A percentile compares a stretch with the other conserved stretches of the same genome.
phyloP scores from a whole-genome alignment of 768 basidiomycete species.

The Pleurotus cornucopiae region DNA sequence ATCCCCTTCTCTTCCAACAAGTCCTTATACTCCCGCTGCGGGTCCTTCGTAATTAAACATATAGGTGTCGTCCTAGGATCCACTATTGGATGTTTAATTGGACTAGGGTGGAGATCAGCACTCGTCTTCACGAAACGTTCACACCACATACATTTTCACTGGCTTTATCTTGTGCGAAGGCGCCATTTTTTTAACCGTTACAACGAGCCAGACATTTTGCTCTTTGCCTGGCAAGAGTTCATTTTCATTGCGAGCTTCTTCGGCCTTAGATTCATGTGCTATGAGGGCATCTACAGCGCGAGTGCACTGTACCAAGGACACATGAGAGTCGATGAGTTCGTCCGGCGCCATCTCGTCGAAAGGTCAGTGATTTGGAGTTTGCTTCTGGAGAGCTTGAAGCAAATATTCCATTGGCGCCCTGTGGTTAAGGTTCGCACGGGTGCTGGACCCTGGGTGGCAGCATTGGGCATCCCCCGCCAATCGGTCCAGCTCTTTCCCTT shows the following conservation, averaged over 20 bases:
- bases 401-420: neutral
- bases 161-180: conserved; percentile 78
- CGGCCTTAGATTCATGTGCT: conserved; percentile 60
- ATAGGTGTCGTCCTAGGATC: conserved; percentile 79
- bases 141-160: conserved; percentile 65
- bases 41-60: conserved; percentile 93
- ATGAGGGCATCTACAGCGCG: conserved; percentile 79
- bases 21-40: conserved; percentile 95
- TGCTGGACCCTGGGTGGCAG: neutral
- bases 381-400: neutral
- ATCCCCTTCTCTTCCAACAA: conserved; percentile 73
- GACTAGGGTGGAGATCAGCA: conserved; percentile 32
- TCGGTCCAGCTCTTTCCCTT: neutral
- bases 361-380: neutral
- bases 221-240: conserved; percentile 78
- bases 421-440: neutral
- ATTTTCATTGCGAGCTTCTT: conserved; percentile 60
- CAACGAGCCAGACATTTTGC: conserved; percentile 84
- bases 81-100: conserved; percentile 75
- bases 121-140: neutral
- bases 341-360: conserved; percentile 35
- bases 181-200: conserved; percentile 81
- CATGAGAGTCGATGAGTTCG: conserved; percentile 63
- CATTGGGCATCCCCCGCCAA: neutral
- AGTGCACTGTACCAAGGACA: conserved; percentile 69